Base-by-base conservation (phyloP, 306 rosid species). In the Cicer pinnatifidum region DNA sequence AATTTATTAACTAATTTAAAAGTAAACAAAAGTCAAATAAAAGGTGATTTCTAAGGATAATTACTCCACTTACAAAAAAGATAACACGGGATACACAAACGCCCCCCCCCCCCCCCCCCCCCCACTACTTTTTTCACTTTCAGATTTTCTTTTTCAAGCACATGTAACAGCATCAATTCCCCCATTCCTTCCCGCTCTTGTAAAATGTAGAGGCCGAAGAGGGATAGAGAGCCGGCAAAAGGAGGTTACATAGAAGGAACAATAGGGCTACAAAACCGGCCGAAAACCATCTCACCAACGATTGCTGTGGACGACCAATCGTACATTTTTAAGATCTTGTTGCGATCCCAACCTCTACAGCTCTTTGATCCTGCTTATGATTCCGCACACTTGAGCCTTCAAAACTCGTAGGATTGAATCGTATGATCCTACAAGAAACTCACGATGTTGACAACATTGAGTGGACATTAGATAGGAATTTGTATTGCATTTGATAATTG, bases 401-500 rank as follows among this genome's bases (percentile, higher is more conserved):
- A 45, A 67, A 64, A 40, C 48, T 64, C 16, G 8, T 15, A 20
- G 56, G 39, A 45, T 43, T 59, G 9, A 7, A 12, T 59, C 3
- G 1, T 37, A n/a, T 3, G 1, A 44, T 43, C 16, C 33, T 39
- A 11, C 33, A 15, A 62, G 33, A 62, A 39, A 62, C 33, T 62
- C 68, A 10, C 2, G 33, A 39, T 39, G 28, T 39, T 62, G 68
- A 8, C 48, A 62, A 62, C 46, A 61, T 59, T 43, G 50, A 53
- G 11, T 53, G 6, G 10, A 19, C 73, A n/a, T 61, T 6, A 0
- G 17, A 54, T 79, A 56, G 69, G 59, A 80, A 48, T 38, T 6
- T 74, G 37, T 48, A 41, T 41, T 52, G 53, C 43, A 68, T 61
- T 60, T 51, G 61, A 75, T 43, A 5, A 46, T 39, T 39, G 38